Evolutionary conservation across 352 stramenopile species (phyloP).

Genomic region (Pythium phragmiticola): DNA sequence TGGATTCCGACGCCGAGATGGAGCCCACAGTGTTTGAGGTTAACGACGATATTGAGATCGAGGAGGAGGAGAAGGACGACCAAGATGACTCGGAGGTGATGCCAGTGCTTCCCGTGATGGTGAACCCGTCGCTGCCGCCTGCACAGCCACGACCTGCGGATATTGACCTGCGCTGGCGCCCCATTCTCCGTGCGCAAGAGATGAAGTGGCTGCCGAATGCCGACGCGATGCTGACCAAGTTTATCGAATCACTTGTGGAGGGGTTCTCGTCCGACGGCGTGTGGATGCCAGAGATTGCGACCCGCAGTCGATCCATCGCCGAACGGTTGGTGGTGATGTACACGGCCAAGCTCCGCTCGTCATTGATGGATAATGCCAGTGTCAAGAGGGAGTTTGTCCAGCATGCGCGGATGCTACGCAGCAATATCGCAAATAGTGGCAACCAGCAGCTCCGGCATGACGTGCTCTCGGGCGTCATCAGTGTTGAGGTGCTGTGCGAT

Average conservation of each 20-base stretch:
- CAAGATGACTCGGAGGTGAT: slow-evolving; percentile 2
- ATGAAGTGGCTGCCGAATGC: slow-evolving; percentile 43
- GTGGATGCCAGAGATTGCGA: slow-evolving; percentile 23
- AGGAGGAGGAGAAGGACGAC: slow-evolving; percentile 1
- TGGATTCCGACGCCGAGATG: slow-evolving; percentile 18
- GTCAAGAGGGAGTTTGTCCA: slow-evolving; percentile 45
- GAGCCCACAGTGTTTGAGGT: slow-evolving; percentile 22
- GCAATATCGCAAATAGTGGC: slow-evolving; percentile 41
- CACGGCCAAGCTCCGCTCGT: slow-evolving; percentile 31
- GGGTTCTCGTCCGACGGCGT: slow-evolving; percentile 39
- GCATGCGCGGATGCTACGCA: slow-evolving; percentile 52
- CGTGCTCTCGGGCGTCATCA: slow-evolving; percentile 32
- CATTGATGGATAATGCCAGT: slow-evolving; percentile 27
- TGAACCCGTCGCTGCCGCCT: slow-evolving; percentile 3
- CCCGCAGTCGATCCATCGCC: slow-evolving; percentile 27
- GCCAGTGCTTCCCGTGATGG: background rate
- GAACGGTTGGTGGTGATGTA: slow-evolving; percentile 38
- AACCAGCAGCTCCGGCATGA: slow-evolving; percentile 45
- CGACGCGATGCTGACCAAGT: slow-evolving; percentile 30
- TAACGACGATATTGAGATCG: slow-evolving; percentile 9
- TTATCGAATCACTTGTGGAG: slow-evolving; percentile 39
- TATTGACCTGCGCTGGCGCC: slow-evolving; percentile 39
- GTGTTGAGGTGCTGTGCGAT: slow-evolving; percentile 29
- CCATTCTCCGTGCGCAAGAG: slow-evolving; percentile 28
- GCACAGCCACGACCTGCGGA: slow-evolving; percentile 12